phyloP scores from a whole-genome alignment of 2,329 filamentous ascomycete genomes.

The Xylariaceae sp. region DNA sequence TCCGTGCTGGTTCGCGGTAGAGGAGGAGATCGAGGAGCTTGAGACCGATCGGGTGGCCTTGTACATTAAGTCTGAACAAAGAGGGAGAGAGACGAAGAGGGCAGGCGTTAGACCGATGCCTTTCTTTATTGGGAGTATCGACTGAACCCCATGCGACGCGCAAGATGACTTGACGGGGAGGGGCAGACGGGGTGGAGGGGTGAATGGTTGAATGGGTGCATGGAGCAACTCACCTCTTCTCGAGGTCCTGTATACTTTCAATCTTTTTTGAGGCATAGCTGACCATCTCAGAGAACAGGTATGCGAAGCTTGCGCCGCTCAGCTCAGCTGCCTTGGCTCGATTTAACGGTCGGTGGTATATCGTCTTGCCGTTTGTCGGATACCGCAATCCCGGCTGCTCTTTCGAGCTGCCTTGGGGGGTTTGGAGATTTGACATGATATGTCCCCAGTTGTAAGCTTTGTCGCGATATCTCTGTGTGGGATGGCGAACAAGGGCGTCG shows the following conservation, averaged over 20 bases:
- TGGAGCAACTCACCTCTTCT: slow-evolving; percentile 62
- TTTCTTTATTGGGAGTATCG: not conserved
- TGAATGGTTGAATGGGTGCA: not conserved
- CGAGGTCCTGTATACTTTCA: slow-evolving; percentile 87
- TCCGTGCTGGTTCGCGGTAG: slow-evolving; percentile 67
- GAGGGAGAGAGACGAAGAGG: not conserved
- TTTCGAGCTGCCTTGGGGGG: slow-evolving; percentile 42
- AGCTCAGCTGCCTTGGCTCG: slow-evolving; percentile 82
- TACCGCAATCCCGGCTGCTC: slow-evolving; percentile 67
- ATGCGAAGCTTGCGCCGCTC: slow-evolving; percentile 90
- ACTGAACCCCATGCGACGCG: not conserved
- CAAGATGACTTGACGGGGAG: not conserved
- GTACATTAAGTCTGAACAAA: slow-evolving; percentile 65
- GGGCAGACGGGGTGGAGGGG: not conserved
- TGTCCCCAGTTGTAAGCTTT: not conserved
- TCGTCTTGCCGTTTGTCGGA: slow-evolving; percentile 90
- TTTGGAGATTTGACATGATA: slow-evolving; percentile 47
- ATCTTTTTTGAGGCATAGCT: slow-evolving; percentile 87
- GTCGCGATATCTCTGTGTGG: not conserved
- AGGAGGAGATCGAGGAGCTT: slow-evolving; percentile 93
- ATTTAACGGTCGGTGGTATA: slow-evolving; percentile 94
- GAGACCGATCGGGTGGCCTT: slow-evolving; percentile 90
- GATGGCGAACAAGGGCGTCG: not conserved
- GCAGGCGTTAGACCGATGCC: slow-evolving; percentile 3
- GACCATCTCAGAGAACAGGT: slow-evolving; percentile 95